Evolutionary conservation across 345 rosid genomes (phyloP).

Genomic region (Murraya paniculata): DNA sequence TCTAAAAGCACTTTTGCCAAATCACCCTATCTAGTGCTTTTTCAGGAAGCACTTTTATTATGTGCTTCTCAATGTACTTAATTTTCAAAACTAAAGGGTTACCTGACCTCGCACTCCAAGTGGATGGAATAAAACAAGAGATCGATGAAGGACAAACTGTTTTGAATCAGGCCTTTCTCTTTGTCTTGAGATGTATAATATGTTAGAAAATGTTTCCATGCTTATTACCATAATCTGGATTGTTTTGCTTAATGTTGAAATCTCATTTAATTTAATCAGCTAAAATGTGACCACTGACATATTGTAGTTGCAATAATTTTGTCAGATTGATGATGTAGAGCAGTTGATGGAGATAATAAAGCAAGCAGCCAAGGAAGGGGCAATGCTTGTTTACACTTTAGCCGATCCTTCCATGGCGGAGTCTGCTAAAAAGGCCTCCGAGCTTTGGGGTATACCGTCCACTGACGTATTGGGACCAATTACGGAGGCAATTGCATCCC

Average conservation of each 20-base stretch:
- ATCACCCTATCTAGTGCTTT: background rate
- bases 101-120: too few species aligned
- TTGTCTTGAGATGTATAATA: background rate
- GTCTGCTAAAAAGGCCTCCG: slow-evolving; percentile 66
- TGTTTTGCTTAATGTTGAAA: background rate
- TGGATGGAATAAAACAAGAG: too few species aligned
- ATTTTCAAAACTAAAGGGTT: too few species aligned
- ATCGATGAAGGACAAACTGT: background rate
- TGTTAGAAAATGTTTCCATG: background rate
- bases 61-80: background rate
- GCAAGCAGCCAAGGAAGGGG: slow-evolving; percentile 89
- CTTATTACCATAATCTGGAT: background rate
- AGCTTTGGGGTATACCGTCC: slow-evolving; percentile 65
- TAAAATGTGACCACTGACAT: background rate
- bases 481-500: slow-evolving; percentile 74
- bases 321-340: slow-evolving; percentile 73
- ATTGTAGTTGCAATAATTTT: background rate
- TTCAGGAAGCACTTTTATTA: background rate
- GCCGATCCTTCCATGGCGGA: slow-evolving; percentile 81
- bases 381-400: slow-evolving; percentile 65
- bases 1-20: background rate
- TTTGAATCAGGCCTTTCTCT: background rate
- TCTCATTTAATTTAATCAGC: background rate
- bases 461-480: slow-evolving; percentile 81
- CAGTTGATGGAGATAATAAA: slow-evolving; percentile 62